Evolutionary conservation across 2,329 filamentous ascomycete genomes (phyloP).

Genomic region (Didymosphaeria variabile): DNA sequence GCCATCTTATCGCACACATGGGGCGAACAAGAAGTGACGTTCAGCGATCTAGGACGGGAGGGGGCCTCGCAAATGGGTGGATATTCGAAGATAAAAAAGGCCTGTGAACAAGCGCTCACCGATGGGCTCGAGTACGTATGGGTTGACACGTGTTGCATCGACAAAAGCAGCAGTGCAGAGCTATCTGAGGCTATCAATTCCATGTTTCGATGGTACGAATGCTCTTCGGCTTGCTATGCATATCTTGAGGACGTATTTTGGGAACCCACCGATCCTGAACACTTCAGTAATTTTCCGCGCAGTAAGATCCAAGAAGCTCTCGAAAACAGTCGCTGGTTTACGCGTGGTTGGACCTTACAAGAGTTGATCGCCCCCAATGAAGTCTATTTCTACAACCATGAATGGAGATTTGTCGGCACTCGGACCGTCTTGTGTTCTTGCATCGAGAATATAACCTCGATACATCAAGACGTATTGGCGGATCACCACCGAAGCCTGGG

Average conservation of each 20-base stretch:
- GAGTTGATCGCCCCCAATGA: conserved; percentile 14
- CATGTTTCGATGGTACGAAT: conserved; percentile 18
- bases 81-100: neutral
- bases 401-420: conserved; percentile 19
- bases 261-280: neutral
- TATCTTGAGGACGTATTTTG: conserved; percentile 15
- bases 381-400: conserved; percentile 20
- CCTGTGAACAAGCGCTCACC: neutral
- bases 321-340: conserved; percentile 19
- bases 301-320: neutral
- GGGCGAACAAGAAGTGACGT: conserved; percentile 11
- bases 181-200: conserved; percentile 5
- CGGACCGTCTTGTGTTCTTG: neutral
- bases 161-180: conserved; percentile 10
- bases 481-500: neutral
- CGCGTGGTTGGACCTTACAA: conserved; percentile 20
- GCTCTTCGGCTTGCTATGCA: conserved; percentile 16
- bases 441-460: neutral
- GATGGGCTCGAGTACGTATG: conserved; percentile 16
- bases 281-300: neutral
- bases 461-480: neutral
- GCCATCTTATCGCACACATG: conserved; percentile 19
- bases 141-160: conserved; percentile 24
- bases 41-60: neutral
- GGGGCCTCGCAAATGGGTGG: neutral